Conservation (phyloP, 768 basidiomycete species). For the Panaeolus cyanescens region DNA sequence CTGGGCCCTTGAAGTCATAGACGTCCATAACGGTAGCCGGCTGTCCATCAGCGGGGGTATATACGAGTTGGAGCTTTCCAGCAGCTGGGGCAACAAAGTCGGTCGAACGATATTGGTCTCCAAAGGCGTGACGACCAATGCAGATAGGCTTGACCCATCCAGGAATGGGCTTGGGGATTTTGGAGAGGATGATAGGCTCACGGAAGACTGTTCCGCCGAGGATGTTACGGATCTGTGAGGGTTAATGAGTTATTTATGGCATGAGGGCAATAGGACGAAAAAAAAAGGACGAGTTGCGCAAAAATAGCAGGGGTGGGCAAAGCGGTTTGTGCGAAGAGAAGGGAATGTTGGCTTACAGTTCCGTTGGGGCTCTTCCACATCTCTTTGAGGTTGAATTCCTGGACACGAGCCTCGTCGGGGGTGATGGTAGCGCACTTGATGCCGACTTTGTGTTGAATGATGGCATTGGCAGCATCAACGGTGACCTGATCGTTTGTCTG, state of each 20-base stretch:
- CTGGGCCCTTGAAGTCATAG: constrained; percentile 90
- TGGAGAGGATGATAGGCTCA: constrained; percentile 91
- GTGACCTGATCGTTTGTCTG: constrained; percentile 95
- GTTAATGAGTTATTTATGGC: not conserved
- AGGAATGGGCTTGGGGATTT: constrained; percentile 91
- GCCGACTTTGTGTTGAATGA: constrained; percentile 91
- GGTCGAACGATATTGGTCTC: constrained; percentile 94
- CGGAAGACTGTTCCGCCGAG: constrained; percentile 98
- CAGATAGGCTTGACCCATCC: constrained; percentile 97
- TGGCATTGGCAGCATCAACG: constrained; percentile 91
- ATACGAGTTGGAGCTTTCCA: constrained; percentile 92
- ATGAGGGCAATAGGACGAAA: not conserved
- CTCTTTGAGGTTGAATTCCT: constrained; percentile 97
- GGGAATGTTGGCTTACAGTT: constrained; percentile 66
- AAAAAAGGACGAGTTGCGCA: not conserved
- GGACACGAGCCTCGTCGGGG: constrained; percentile 93
- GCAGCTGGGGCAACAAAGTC: constrained; percentile 91
- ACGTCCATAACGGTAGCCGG: constrained; percentile 72
- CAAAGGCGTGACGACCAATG: constrained; percentile 96
- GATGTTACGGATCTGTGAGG: constrained; percentile 86
- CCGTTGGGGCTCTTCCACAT: constrained; percentile 99
- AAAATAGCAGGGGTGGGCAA: not conserved
- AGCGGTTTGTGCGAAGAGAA: constrained; percentile 4
- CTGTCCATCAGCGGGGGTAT: constrained; percentile 80
- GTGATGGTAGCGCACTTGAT: constrained; percentile 99